Evolutionary conservation across 129 eudicot genomes (phyloP), one percentile per base, ranked within the genome.

Genomic region (Lonicera japonica): DNA sequence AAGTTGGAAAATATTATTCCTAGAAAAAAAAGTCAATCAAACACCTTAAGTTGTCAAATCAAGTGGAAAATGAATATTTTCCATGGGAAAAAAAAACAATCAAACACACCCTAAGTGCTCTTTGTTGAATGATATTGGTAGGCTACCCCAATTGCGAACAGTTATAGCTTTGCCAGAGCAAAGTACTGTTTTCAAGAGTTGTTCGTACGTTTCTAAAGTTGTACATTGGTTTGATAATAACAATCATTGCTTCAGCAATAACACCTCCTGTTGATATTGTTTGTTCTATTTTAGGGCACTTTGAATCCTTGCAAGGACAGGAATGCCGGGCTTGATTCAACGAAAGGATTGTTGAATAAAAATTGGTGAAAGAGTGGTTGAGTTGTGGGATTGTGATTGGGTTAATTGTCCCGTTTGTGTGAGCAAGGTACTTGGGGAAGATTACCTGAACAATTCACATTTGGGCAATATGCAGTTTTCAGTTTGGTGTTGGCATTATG

Each of bases 331-430:
- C 45, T 59, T 18, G 39, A 38, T 38, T 22, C 70, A 11, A n/a
- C 48, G 11, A 53, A 29, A 38, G 65, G 50, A 58, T 54, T 51
- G 47, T 14, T 46, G 43, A 70, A 54, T 54, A n/a, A 59, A 52
- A 18, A 55, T 19, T 9, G 61, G 47, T 50, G 54, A 48, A 25
- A 25, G 29, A 29, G 56, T 53, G 41, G 61, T 11, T 43, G 75
- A 23, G 63, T 56, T 46, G 13, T 25, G 39, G 21, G 68, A 38
- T 69, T 56, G 64, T 11, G 84, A 68, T 39, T 83, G 61, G 80
- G 94, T 84, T 34, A 73, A 25, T 25, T 90, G 97, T 62, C 97
- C 97, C 1, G 94, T 90, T 61, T 90, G 97, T 50, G 86, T 78
- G 17, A 67, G 36, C 56, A 51, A 70, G 61, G 69, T 90, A 73